Evolutionary conservation across 768 basidiomycete species (phyloP).

Genomic region (Exsudoporus frostii): DNA sequence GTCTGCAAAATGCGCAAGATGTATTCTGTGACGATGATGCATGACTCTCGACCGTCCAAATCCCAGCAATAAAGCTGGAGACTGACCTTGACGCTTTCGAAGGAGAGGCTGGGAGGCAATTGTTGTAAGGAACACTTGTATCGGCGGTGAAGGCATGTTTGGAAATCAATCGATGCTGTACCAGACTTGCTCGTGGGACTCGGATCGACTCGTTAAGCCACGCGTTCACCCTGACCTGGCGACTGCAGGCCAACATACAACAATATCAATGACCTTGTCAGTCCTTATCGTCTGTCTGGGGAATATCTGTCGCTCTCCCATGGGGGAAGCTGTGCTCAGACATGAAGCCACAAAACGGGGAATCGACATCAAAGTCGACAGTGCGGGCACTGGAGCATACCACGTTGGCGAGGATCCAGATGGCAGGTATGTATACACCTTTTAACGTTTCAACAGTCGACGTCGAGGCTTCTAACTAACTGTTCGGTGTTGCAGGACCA

Average conservation of each 20-base stretch:
- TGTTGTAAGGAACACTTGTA: constrained; percentile 80
- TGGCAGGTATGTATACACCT: constrained; percentile 50
- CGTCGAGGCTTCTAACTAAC: neutral
- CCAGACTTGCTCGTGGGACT: neutral
- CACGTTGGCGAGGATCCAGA: constrained; percentile 85
- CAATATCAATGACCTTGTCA: constrained; percentile 36
- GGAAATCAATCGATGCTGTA: constrained; percentile 6
- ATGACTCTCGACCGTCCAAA: neutral
- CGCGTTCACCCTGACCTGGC: neutral
- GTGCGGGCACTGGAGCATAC: constrained; percentile 82
- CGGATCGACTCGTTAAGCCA: neutral
- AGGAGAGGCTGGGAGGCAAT: constrained; percentile 78
- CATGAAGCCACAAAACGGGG: constrained; percentile 66
- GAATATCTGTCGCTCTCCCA: constrained; percentile 87
- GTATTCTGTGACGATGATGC: constrained; percentile 52
- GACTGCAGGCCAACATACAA: neutral
- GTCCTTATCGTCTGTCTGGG: constrained; percentile 79
- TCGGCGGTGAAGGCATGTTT: constrained; percentile 75
- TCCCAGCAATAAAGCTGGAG: neutral
- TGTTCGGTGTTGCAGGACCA: constrained; percentile 46
- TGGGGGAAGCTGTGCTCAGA: constrained; percentile 85
- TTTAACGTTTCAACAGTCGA: neutral
- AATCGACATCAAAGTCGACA: constrained; percentile 70
- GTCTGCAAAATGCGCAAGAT: constrained; percentile 78
- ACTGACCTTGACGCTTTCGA: constrained; percentile 72